phyloP scores from a whole-genome alignment of 2,329 filamentous ascomycete genomes.

The Aspergillus candidus region DNA sequence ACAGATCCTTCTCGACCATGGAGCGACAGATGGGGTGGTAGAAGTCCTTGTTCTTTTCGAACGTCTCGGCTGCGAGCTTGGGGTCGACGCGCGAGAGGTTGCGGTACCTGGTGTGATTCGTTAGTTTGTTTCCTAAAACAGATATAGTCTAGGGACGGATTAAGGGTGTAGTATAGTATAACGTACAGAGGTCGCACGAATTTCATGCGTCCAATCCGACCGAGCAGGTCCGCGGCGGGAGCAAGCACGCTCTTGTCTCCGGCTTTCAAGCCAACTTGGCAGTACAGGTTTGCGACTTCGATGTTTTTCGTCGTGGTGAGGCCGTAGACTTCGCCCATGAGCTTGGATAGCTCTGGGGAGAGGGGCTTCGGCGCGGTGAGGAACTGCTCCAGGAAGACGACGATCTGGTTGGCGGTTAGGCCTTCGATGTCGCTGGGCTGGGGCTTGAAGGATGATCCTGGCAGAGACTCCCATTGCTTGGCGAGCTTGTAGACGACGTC shows the following conservation, averaged over 20 bases:
- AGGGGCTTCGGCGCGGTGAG: conserved; percentile 63
- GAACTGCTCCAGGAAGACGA: conserved; percentile 81
- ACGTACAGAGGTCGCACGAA: conserved; percentile 77
- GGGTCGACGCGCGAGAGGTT: conserved; percentile 68
- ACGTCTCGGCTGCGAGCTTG: conserved; percentile 70
- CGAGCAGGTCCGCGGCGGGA: conserved; percentile 67
- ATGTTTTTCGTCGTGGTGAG: conserved; percentile 73
- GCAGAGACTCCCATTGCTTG: conserved; percentile 65
- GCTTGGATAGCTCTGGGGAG: conserved; percentile 57
- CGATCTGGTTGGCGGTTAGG: conserved; percentile 79
- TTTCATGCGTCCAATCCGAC: conserved; percentile 89
- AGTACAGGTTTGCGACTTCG: conserved; percentile 76
- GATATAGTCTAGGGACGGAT: too few species aligned
- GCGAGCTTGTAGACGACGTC: conserved; percentile 79
- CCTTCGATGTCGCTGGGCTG: conserved; percentile 60
- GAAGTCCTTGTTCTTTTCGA: conserved; percentile 81
- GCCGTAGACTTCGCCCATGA: conserved; percentile 69
- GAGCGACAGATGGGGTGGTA: conserved; percentile 89
- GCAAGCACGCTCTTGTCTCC: conserved; percentile 63
- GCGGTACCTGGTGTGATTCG: conserved; percentile 43
- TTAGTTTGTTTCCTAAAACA: conserved; percentile 7
- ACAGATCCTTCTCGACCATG: conserved; percentile 81
- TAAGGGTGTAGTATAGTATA: background rate
- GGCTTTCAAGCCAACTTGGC: conserved; percentile 69
- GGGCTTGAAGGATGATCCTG: conserved; percentile 51